Conservation (phyloP, 2,329 filamentous ascomycete species). For the Colletotrichum sp. region DNA sequence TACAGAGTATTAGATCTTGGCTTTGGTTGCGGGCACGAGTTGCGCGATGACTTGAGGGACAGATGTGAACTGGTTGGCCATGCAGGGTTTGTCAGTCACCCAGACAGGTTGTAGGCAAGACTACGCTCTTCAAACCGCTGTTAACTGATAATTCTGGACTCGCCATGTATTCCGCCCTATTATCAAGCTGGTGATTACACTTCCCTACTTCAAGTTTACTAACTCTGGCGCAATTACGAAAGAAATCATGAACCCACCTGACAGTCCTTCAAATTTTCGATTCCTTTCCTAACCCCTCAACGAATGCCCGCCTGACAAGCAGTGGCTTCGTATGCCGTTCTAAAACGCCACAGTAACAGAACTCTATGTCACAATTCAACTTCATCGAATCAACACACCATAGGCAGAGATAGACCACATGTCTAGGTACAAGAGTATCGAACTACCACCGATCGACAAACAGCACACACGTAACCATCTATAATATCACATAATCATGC, state of each 20-base stretch:
- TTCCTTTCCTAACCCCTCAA: not conserved
- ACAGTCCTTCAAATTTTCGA: not conserved
- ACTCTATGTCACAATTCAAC: not conserved
- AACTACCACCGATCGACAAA: not conserved
- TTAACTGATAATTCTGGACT: fast-evolving
- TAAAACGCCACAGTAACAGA: not conserved
- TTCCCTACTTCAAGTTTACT: fast-evolving
- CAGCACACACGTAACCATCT: not conserved
- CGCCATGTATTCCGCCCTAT: fast-evolving
- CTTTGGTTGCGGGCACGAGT: not conserved
- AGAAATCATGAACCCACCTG: not conserved
- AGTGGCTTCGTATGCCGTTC: not conserved
- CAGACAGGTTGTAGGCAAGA: not conserved
- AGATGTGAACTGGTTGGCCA: not conserved
- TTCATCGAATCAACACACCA: not conserved
- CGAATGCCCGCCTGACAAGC: not conserved
- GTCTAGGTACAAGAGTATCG: not conserved
- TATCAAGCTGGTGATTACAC: not conserved
- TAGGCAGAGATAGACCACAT: not conserved
- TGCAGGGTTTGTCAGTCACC: not conserved
- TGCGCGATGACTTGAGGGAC: not conserved
- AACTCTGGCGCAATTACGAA: fast-evolving
- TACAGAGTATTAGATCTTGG: not conserved
- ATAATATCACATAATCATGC: not conserved
- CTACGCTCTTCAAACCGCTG: fast-evolving